Evolutionary conservation across 106 monocot genomes (phyloP).

Genomic region (Dactylorhiza incarnata): DNA sequence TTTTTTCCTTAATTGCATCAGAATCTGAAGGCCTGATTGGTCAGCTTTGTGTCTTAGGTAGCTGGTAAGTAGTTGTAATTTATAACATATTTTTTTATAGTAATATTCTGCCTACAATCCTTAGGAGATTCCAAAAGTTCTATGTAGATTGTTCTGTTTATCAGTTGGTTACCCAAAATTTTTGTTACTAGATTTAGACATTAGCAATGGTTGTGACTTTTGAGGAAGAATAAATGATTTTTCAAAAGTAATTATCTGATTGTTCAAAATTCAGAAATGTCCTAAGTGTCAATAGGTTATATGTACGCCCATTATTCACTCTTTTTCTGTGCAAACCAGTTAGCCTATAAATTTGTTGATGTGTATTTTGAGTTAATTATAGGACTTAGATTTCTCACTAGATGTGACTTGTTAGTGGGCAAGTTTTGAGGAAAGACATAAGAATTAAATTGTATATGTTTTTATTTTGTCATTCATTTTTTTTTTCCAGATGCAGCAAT

Average conservation of each 20-base stretch:
- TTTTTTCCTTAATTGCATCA: too few species aligned
- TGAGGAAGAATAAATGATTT: not conserved
- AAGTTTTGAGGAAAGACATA: not conserved
- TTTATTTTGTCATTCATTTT: too few species aligned
- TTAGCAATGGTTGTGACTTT: too few species aligned
- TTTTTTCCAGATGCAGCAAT: too few species aligned
- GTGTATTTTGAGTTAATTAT: not conserved
- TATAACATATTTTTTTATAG: not conserved
- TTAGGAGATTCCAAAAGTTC: too few species aligned
- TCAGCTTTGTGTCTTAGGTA: too few species aligned
- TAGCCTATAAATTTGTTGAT: not conserved
- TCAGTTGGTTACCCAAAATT: too few species aligned
- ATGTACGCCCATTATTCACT: not conserved
- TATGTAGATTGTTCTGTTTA: too few species aligned
- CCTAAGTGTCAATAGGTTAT: not conserved
- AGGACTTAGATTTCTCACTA: not conserved
- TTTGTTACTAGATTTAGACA: too few species aligned
- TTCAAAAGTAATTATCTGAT: not conserved
- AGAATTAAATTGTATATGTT: too few species aligned
- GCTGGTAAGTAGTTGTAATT: not conserved
- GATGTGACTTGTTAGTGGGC: not conserved
- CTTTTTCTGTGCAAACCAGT: not conserved
- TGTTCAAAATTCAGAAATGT: not conserved
- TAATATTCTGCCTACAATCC: too few species aligned
- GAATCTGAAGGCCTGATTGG: too few species aligned